phyloP scores from a whole-genome alignment of 805 yeast genomes.

The Zygosaccharomyces bisporus region DNA sequence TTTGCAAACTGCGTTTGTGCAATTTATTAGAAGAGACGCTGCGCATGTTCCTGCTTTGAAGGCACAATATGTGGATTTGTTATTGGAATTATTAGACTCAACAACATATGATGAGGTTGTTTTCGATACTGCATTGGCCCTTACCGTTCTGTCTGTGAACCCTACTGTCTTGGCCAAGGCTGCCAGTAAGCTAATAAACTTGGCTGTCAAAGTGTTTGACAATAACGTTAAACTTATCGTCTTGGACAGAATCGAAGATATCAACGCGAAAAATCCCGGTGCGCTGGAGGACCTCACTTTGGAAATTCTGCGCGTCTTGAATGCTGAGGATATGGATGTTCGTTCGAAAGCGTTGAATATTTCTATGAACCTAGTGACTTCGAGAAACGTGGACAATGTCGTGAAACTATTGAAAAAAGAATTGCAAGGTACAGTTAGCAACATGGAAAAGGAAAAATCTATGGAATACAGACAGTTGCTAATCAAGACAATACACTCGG shows the following conservation, averaged over 20 bases:
- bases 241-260: conserved; percentile 74
- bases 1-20: conserved; percentile 84
- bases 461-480: conserved; percentile 84
- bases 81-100: conserved; percentile 68
- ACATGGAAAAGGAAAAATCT: conserved; percentile 69
- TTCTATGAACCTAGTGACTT: conserved; percentile 72
- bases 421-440: conserved; percentile 64
- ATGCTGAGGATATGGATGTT: conserved; percentile 88
- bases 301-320: conserved; percentile 79
- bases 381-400: conserved; percentile 91
- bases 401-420: conserved; percentile 90
- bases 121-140: conserved; percentile 87
- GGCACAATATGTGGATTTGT: conserved; percentile 65
- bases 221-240: conserved; percentile 92
- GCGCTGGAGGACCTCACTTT: conserved; percentile 75
- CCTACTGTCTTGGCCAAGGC: conserved; percentile 70
- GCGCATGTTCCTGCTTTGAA: conserved; percentile 57
- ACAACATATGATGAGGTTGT: conserved; percentile 60
- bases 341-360: conserved; percentile 83
- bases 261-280: conserved; percentile 74
- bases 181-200: conserved; percentile 79
- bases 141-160: conserved; percentile 56
- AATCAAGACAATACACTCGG: conserved; percentile 81
- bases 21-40: conserved; percentile 85
- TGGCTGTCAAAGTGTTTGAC: conserved; percentile 91